phyloP scores from a whole-genome alignment of 768 basidiomycete genomes.

The Hemileccinum impolitum region DNA sequence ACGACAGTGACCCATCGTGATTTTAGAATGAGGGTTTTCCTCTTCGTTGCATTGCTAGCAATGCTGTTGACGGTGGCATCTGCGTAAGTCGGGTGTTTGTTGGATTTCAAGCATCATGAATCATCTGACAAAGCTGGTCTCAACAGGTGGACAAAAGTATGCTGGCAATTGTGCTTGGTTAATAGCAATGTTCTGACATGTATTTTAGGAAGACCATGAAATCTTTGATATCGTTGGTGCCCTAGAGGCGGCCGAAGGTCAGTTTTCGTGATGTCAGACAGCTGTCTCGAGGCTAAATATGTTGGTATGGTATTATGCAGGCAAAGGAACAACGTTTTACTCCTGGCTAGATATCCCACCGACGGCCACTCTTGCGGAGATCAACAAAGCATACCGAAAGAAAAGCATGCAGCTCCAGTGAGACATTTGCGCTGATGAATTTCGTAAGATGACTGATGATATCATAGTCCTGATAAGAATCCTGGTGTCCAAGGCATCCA shows the following conservation, averaged over 20 bases:
- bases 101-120: not conserved
- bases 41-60: constrained; percentile 48
- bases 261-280: constrained; percentile 12
- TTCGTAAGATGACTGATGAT: constrained; percentile 3
- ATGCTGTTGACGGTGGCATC: constrained; percentile 49
- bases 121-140: constrained; percentile 2
- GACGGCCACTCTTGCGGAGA: constrained; percentile 70
- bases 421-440: constrained; percentile 28
- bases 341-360: constrained; percentile 83
- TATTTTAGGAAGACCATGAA: constrained; percentile 82
- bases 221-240: constrained; percentile 91
- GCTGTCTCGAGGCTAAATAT: constrained; percentile 2
- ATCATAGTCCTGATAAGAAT: constrained; percentile 89
- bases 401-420: constrained; percentile 89
- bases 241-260: constrained; percentile 77
- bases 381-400: constrained; percentile 88
- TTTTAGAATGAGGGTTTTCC: constrained; percentile 45
- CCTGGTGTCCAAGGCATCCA: constrained; percentile 76
- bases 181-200: constrained; percentile 3
- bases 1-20: no score
- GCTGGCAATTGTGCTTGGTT: constrained; percentile 4
- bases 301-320: constrained; percentile 30
- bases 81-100: constrained; percentile 48
- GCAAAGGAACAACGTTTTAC: constrained; percentile 93
- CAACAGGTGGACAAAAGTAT: constrained; percentile 69